Percentiles rank a stretch among this genome's conserved stretches.
These are phyloP conservation scores for Xylaria sp. DNA, from an alignment of 2,329 filamentous ascomycete genomes.

Conservation along the genomic window DNA sequence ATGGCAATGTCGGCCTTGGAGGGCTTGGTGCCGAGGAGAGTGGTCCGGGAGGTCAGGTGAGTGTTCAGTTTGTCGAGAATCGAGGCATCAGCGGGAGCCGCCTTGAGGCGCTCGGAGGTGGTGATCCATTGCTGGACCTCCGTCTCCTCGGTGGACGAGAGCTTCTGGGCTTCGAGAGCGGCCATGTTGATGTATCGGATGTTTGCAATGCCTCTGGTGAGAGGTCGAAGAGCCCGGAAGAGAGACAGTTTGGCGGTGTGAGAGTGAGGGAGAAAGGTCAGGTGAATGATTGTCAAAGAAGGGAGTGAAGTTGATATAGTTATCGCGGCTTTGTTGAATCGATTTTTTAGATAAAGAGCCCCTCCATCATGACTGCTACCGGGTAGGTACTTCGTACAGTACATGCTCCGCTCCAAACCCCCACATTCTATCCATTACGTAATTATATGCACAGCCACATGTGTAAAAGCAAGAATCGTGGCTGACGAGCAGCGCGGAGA, in stretches of 20 bases:
- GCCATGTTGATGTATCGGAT: constrained; percentile 54
- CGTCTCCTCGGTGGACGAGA: constrained; percentile 72
- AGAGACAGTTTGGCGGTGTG: constrained; percentile 35
- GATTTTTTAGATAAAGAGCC: neutral
- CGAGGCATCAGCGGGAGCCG: constrained; percentile 54
- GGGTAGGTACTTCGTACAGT: too few relatives aligned
- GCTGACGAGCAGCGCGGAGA: neutral
- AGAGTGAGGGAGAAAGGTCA: constrained; percentile 3
- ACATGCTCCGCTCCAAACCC: too few relatives aligned
- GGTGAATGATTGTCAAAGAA: neutral
- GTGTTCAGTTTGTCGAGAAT: constrained; percentile 77
- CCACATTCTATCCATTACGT: too few relatives aligned
- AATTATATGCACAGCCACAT: too few relatives aligned
- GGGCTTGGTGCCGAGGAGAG: constrained; percentile 82
- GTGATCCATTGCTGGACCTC: constrained; percentile 88
- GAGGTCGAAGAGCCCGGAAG: constrained; percentile 33
- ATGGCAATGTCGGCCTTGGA: constrained; percentile 80
- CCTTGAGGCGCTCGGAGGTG: constrained; percentile 65
- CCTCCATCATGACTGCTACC: too few relatives aligned
- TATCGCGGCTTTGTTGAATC: too few relatives aligned
- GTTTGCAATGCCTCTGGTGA: constrained; percentile 30
- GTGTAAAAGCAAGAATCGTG: too few relatives aligned
- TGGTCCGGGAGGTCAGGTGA: constrained; percentile 83
- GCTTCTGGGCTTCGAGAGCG: constrained; percentile 61
- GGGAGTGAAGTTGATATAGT: neutral